Percentiles rank a stretch among this genome's conserved stretches.
Evolutionary conservation across 2,329 filamentous ascomycete genomes (phyloP).

Genomic region (Pestalotiopsis sp.): DNA sequence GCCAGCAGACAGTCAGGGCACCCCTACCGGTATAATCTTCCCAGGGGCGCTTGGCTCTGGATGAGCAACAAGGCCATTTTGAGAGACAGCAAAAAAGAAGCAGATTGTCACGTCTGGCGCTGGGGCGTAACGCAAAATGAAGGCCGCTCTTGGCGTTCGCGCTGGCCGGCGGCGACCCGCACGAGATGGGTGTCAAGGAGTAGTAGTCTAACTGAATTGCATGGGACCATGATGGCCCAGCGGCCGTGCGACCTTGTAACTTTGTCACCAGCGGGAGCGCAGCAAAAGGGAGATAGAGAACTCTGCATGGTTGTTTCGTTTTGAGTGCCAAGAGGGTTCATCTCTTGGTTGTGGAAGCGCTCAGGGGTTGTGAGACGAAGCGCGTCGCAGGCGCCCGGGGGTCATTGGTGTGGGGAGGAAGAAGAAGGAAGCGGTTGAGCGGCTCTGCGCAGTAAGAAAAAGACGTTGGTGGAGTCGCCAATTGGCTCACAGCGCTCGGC

Average conservation of each 20-base stretch:
- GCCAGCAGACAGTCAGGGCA: slow-evolving; percentile 6
- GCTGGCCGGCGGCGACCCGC: not conserved
- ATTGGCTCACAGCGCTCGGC: slow-evolving; percentile 4
- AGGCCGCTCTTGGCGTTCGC: slow-evolving; percentile 4
- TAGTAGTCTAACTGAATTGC: not conserved
- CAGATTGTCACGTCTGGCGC: not conserved
- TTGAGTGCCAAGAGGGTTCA: slow-evolving; percentile 11
- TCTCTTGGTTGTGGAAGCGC: not conserved
- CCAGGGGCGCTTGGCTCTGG: not conserved
- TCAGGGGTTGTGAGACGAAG: slow-evolving; percentile 8
- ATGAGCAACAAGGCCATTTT: not conserved
- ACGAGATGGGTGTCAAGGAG: not conserved
- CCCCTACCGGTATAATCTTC: slow-evolving; percentile 8
- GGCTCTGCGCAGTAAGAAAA: not conserved
- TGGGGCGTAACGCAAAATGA: not conserved
- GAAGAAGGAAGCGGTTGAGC: not conserved
- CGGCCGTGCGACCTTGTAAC: not conserved
- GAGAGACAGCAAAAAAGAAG: not conserved
- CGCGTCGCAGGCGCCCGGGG: not conserved
- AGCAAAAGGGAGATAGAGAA: not conserved
- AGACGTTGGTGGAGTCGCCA: slow-evolving; percentile 4
- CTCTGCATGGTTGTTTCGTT: slow-evolving; percentile 7
- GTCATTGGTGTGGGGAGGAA: not conserved
- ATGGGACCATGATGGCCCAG: not conserved
- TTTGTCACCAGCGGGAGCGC: not conserved